These are phyloP conservation scores for Termitomyces sp. DNA, from an alignment of 768 basidiomycete species.

Conservation along the genomic window DNA sequence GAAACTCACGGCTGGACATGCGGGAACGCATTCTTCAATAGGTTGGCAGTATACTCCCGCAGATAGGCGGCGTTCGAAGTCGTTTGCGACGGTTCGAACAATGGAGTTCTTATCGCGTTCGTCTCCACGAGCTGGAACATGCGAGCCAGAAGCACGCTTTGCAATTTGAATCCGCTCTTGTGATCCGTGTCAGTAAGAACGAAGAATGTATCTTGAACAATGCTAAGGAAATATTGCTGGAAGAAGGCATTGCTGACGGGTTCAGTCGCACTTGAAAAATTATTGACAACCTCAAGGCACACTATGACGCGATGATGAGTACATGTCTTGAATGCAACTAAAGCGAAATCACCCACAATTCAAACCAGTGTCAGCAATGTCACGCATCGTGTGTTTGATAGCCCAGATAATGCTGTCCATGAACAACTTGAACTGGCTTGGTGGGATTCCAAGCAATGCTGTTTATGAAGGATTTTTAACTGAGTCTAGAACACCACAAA, in stretches of 20 bases:
- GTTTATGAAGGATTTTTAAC: slow-evolving; percentile 7
- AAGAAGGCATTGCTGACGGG: slow-evolving; percentile 88
- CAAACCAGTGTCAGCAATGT: slow-evolving; percentile 89
- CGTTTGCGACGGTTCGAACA: slow-evolving; percentile 75
- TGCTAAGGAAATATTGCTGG: slow-evolving; percentile 90
- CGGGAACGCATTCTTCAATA: slow-evolving; percentile 86
- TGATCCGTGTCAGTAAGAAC: slow-evolving; percentile 97
- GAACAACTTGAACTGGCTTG: slow-evolving; percentile 91
- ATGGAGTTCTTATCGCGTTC: slow-evolving; percentile 70
- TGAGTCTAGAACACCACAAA: not conserved
- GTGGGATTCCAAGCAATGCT: slow-evolving; percentile 86
- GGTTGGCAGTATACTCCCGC: slow-evolving; percentile 78
- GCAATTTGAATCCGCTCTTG: slow-evolving; percentile 97
- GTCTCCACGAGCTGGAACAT: slow-evolving; percentile 91
- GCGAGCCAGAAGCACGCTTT: slow-evolving; percentile 85
- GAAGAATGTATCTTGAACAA: slow-evolving; percentile 94
- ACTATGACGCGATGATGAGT: slow-evolving; percentile 38
- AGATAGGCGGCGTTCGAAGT: slow-evolving; percentile 79
- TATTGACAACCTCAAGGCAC: slow-evolving; percentile 91
- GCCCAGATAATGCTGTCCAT: slow-evolving; percentile 99
- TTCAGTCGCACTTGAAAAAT: slow-evolving; percentile 76
- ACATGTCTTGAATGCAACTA: not conserved
- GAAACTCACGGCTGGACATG: slow-evolving; percentile 76
- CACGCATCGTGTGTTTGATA: slow-evolving; percentile 99
- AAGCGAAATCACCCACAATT: slow-evolving; percentile 45